Evolutionary conservation across 2,329 filamentous ascomycete species (phyloP), one percentile per base, ranked within the genome.

Genomic region (Aspergillus sp.): DNA sequence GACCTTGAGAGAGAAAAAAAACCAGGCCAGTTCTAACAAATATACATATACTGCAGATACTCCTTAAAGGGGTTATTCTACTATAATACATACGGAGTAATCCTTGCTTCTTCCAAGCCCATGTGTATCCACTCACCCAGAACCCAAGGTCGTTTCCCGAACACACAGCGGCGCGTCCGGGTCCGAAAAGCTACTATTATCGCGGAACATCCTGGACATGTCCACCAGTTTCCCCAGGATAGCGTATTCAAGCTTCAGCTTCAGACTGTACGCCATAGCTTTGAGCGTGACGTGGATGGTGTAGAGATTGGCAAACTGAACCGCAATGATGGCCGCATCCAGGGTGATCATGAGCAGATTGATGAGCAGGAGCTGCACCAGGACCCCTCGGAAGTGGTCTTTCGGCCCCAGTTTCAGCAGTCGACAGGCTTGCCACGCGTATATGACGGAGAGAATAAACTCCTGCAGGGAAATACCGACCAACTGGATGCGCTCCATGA

Each of bases 401-500:
- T 68, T 67, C 33, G 81, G 65, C 16, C 81, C 67, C 71, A 62
- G 62, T 4, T 58, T 56, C 0, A 68, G 56, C 3, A 55, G 55
- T 2, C 69, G 73, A 42, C 75, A 59, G 0, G 79, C 76, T 55
- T 81, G 76, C 58, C 63, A 67, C 35, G 82, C 78, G 61, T 81
- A 82, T 17, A 80, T 65, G 1, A 65, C 65, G 3, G 77, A 79
- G 45, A 83, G 73, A 42, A 80, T 64, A 26, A 76, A 64, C 51
- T 83, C 80, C 53, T 82, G 79, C 3, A 77, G 35, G 50, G 75
- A 78, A 56, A 82, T 81, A 4, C 76, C 68, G 0, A 71, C 73
- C 35, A 81, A 69, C 57, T 81, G 76, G 4, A 81, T 66, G 53
- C 75, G 75, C 54, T 82, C 78, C 61, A 74, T 70, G n/a, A 49